Conservation (phyloP, 139 green algal genomes). For the Micractinium sp. region DNA sequence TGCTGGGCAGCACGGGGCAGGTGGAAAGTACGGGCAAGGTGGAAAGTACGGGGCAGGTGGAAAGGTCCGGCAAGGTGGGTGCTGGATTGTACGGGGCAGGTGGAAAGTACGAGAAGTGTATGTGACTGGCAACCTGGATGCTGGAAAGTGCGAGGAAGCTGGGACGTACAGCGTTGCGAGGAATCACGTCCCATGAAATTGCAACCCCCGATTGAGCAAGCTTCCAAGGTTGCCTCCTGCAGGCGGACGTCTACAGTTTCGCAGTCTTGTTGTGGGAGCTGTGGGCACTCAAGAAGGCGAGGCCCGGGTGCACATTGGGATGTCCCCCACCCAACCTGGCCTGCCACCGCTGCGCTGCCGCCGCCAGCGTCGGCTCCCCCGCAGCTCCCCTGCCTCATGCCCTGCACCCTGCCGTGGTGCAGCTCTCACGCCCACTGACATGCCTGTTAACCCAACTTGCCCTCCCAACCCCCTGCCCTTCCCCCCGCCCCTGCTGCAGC, state of each 20-base stretch:
- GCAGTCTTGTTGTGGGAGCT: constrained; percentile 41
- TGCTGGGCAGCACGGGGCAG: background rate
- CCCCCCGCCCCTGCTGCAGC: background rate
- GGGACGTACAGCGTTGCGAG: too few species aligned
- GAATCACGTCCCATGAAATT: too few species aligned
- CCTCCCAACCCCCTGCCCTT: background rate
- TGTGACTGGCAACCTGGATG: too few species aligned
- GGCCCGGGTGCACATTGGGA: background rate
- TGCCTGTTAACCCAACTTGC: too few species aligned
- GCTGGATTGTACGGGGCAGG: background rate
- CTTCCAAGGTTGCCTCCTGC: background rate
- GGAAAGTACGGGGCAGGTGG: background rate
- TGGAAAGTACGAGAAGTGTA: too few species aligned
- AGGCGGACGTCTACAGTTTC: constrained; percentile 41
- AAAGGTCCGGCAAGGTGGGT: constrained; percentile 2
- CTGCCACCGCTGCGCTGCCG: background rate
- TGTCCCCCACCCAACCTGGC: too few species aligned
- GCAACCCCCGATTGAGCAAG: too few species aligned
- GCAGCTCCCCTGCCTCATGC: background rate
- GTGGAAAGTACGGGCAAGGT: constrained; percentile 3
- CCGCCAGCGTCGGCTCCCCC: too few species aligned
- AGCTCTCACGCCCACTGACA: too few species aligned
- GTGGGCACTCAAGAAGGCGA: constrained; percentile 14
- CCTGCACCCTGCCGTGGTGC: too few species aligned
- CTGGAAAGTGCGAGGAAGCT: too few species aligned